phyloP scores from a whole-genome alignment of 768 basidiomycete genomes.

The Xerocomellus intermedius region DNA sequence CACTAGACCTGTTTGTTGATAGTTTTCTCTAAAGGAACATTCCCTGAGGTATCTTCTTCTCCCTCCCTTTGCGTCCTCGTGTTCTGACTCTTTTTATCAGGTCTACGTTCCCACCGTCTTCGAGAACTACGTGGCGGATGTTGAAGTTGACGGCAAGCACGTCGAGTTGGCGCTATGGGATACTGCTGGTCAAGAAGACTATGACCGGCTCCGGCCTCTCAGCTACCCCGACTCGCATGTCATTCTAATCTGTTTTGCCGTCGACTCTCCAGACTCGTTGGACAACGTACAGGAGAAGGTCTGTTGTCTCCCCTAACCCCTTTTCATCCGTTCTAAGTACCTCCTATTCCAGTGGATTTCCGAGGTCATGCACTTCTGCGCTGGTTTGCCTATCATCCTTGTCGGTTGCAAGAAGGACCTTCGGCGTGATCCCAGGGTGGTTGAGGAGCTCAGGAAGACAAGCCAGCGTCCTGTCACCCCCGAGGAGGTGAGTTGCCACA shows the following conservation, averaged over 20 bases:
- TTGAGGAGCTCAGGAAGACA: constrained; percentile 92
- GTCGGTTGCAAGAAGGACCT: constrained; percentile 99
- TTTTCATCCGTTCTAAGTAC: constrained; percentile 3
- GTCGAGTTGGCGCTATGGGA: constrained; percentile 99
- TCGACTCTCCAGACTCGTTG: constrained; percentile 96
- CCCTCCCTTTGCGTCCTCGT: neutral
- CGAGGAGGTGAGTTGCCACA: constrained; percentile 64
- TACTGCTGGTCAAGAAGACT: constrained; percentile 99
- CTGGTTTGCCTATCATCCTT: constrained; percentile 91
- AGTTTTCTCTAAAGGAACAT: constrained; percentile 94
- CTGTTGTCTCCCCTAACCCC: constrained; percentile 27
- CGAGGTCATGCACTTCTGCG: constrained; percentile 97
- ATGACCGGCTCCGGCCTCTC: constrained; percentile 96
- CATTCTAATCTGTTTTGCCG: constrained; percentile 98
- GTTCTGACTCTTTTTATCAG: constrained; percentile 39
- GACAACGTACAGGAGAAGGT: constrained; percentile 99
- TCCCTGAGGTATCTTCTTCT: constrained; percentile 71
- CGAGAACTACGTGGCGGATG: constrained; percentile 99
- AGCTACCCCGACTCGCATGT: constrained; percentile 99
- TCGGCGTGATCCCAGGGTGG: constrained; percentile 86
- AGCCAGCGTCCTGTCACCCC: constrained; percentile 92
- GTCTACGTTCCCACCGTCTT: constrained; percentile 99
- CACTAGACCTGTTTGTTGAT: constrained; percentile 87
- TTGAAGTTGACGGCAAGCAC: constrained; percentile 97
- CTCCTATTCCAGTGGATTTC: constrained; percentile 80